phyloP scores from a whole-genome alignment of 2,329 filamentous ascomycete species.

The Paracorniculantispora psalliotae region DNA sequence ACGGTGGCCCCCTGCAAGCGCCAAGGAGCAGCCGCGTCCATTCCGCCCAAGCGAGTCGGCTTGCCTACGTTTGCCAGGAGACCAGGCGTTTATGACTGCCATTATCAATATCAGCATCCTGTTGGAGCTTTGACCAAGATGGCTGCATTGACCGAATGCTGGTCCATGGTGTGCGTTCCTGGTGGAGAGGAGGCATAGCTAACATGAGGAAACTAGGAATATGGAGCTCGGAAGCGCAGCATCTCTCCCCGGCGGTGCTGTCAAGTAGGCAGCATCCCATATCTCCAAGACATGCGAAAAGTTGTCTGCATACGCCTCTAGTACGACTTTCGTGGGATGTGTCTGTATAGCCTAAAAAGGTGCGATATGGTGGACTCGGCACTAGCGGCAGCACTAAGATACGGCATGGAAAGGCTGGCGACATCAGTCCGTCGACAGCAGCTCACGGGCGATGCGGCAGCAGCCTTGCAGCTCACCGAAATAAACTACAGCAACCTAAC shows the following conservation, averaged over 20 bases:
- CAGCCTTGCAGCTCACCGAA: background rate
- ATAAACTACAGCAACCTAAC: background rate
- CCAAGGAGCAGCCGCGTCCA: background rate
- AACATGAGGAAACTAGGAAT: too few species aligned
- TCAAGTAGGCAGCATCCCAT: too few species aligned
- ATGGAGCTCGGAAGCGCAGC: background rate
- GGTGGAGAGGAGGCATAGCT: background rate
- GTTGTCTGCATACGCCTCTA: too few species aligned
- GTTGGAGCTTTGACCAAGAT: background rate
- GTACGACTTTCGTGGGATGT: background rate
- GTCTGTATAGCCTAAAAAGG: background rate
- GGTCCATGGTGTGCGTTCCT: background rate
- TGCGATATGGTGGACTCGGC: background rate
- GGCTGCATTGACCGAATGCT: background rate
- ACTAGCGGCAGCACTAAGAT: background rate
- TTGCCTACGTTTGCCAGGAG: slow-evolving; percentile 2
- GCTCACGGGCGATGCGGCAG: background rate
- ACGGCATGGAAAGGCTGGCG: background rate
- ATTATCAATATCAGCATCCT: background rate
- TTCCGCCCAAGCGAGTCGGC: background rate
- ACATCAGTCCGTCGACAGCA: background rate
- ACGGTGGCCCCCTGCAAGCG: slow-evolving; percentile 10
- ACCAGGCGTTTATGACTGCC: background rate
- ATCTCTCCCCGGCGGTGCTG: background rate
- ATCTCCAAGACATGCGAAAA: background rate